Base-by-base conservation (phyloP, 331 rosid species). In the Pyracantha coccinea region DNA sequence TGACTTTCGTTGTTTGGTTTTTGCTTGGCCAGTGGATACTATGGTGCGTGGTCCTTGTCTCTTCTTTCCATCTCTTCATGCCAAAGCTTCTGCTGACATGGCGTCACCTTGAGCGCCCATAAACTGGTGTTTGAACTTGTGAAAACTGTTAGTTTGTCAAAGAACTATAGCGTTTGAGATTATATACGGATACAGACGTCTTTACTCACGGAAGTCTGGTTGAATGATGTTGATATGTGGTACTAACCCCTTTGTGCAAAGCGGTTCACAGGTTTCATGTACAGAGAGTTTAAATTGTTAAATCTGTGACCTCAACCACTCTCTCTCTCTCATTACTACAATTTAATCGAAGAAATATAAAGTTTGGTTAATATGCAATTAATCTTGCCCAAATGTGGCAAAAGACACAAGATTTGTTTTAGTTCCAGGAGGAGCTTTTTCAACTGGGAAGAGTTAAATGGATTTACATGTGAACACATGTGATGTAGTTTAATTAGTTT, bases 31-130 rank as follows among this genome's bases (percentile, higher is more conserved):
- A 72, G 47, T 70, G 80, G 81, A 69, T 77, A 75, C 62, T 50
- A 75, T 72, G 86, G 77, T 64, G 86, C 64, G 28, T 55, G 74
- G 9, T 13, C 77, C 25, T 2, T 8, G 32, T 71, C 53, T 55
- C 50, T n/a, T 16, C 75, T 50, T 19, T 54, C 75, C 54, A 29
- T 32, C 32, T 29, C 53, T 32, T 55, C 66, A 4, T 4, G 75
- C 66, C 24, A 71, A 57, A 71, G 66, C 66, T 32, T 71, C 66
- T 19, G 24, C 66, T 6, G 66, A 57, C 75, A 55, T 71, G 23
- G 75, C 66, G 55, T 20, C 75, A 32, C 75, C 31, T 31, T 0
- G 38, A 31, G 75, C 15, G 20, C 52, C 75, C 15, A 3, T 10
- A 17, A 21, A 7, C 61, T 50, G 64, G 58, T 17, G 58, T 70